Base-by-base conservation (phyloP, 768 basidiomycete genomes). In the Naganishia randhawae region DNA sequence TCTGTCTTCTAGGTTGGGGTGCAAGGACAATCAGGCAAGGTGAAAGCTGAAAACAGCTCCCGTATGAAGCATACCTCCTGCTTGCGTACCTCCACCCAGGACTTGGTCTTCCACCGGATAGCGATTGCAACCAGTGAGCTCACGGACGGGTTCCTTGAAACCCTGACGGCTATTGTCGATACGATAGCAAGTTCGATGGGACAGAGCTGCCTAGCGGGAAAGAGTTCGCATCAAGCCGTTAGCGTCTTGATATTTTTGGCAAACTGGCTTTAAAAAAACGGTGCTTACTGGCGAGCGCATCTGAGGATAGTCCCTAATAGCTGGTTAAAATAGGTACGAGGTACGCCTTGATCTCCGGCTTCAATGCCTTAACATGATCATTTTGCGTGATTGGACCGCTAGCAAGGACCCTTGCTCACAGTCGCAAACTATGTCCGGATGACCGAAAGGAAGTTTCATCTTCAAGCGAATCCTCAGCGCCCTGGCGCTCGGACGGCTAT, bases 221-320 rank as follows among this genome's bases (percentile, higher is more conserved):
- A 16, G 51, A 9, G 51, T 16, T 17, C 54, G 54, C 54, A 55
- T 22, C 32, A 55, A 17, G 19, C 54, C 54, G 54, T 39, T 55
- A 55, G 54, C 54, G 54, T 33, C 19, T 22, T 17, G 2, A 19
- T 55, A 55, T 55, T 55, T 55, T 55, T 37, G 54, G 54, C 54
- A 55, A 22, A 48, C 45, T 48, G 45, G n/a, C 45, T 17, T 17
- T 48, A 48, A 22, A n/a, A n/a, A n/a, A n/a, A n/a, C n/a, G n/a
- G n/a, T n/a, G n/a, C n/a, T n/a, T n/a, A n/a, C n/a, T n/a, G n/a
- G n/a, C n/a, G n/a, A n/a, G n/a, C n/a, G n/a, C n/a, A n/a, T n/a
- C n/a, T n/a, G n/a, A n/a, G n/a, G n/a, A n/a, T n/a, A 22, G 19
- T 4, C 7, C 42, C 14, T 42, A 22, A 48, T 48, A 48, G 45